Evolutionary conservation across 169 alveolate species (phyloP).

Genomic region (Plasmodium ovale): DNA sequence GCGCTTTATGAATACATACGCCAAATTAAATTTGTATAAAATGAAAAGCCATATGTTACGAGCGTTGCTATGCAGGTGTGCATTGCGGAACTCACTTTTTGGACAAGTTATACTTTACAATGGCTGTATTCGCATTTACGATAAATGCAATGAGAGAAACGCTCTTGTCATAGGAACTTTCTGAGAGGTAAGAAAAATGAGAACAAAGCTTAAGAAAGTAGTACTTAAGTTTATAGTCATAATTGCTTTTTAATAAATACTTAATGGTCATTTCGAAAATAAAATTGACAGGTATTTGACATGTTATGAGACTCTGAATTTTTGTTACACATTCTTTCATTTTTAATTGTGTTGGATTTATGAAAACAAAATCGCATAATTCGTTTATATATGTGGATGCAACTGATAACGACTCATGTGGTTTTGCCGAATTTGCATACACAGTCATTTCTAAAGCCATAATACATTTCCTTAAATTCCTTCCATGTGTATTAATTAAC

Average conservation of each 20-base stretch:
- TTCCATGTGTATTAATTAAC: constrained; percentile 44
- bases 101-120: constrained; percentile 30
- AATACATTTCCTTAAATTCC: constrained; percentile 65
- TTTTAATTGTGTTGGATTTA: constrained; percentile 54
- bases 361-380: constrained; percentile 51
- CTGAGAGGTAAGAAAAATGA: constrained; percentile 62
- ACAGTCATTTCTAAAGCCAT: constrained; percentile 74
- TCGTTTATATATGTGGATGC: constrained; percentile 61
- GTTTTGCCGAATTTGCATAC: constrained; percentile 42
- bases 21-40: no score
- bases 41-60: no score
- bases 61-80: no score
- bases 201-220: constrained; percentile 33
- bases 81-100: constrained; percentile 15
- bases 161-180: constrained; percentile 56
- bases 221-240: constrained; percentile 20
- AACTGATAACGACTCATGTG: constrained; percentile 42
- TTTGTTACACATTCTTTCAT: constrained; percentile 67
- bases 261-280: constrained; percentile 53
- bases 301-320: constrained; percentile 57
- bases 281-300: constrained; percentile 69
- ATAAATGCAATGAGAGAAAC: constrained; percentile 70
- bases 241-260: constrained; percentile 41
- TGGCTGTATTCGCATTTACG: constrained; percentile 66
- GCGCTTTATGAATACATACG: no score